A percentile compares a stretch with the other conserved stretches of the same genome.
Evolutionary conservation across 768 basidiomycete species (phyloP).

Genomic region (Myochromella boudieri): DNA sequence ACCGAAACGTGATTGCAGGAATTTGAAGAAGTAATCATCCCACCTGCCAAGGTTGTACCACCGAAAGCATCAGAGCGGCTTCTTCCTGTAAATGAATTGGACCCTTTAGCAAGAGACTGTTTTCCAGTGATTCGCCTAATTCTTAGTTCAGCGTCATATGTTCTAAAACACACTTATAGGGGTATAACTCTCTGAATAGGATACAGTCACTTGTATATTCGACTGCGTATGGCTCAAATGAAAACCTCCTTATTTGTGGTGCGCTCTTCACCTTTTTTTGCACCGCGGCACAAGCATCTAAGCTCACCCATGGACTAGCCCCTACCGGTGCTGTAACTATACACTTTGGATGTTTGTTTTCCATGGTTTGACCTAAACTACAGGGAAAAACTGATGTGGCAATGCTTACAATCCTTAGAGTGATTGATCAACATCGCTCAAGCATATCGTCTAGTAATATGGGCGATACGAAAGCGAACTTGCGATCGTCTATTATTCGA

Average conservation of each 20-base stretch:
- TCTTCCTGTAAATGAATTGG: conserved; percentile 70
- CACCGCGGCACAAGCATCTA: background rate
- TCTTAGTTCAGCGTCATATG: background rate
- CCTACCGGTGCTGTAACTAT: conserved; percentile 92
- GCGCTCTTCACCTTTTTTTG: conserved; percentile 21
- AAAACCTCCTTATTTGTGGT: conserved; percentile 95
- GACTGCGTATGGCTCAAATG: conserved; percentile 91
- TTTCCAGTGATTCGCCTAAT: conserved; percentile 84
- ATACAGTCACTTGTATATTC: conserved; percentile 95
- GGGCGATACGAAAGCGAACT: conserved; percentile 21
- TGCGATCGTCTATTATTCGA: conserved; percentile 55
- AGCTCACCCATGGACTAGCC: conserved; percentile 45
- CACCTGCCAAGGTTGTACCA: conserved; percentile 79
- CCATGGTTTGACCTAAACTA: conserved; percentile 12
- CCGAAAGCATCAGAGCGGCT: conserved; percentile 70
- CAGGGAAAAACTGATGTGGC: conserved; percentile 99
- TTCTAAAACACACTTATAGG: conserved; percentile 41
- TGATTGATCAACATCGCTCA: conserved; percentile 68
- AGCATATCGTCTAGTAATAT: conserved; percentile 12
- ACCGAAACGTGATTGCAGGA: conserved; percentile 49
- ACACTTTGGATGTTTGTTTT: background rate
- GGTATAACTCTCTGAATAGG: conserved; percentile 84
- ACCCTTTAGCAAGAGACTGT: conserved; percentile 73
- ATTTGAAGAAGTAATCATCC: conserved; percentile 88
- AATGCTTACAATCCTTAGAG: conserved; percentile 88